phyloP scores from a whole-genome alignment of 106 monocot genomes.

The Ottelia alismoides region DNA sequence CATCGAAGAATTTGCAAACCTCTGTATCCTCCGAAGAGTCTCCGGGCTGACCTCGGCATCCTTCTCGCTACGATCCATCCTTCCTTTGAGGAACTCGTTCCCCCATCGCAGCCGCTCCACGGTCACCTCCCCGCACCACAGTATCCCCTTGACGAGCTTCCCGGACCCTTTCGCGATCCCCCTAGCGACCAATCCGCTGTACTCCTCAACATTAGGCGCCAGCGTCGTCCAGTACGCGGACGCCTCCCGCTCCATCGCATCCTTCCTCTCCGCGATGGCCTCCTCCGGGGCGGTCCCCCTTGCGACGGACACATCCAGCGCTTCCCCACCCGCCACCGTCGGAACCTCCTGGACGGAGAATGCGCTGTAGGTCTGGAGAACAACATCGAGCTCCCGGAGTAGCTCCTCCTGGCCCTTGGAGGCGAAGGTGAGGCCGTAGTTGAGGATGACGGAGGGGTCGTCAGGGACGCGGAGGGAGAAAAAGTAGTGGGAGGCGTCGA shows the following conservation, averaged over 20 bases:
- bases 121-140: conserved; percentile 82
- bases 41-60: conserved; percentile 44
- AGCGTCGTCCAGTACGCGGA: conserved; percentile 77
- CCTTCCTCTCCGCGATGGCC: conserved; percentile 22
- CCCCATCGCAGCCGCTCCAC: conserved; percentile 61
- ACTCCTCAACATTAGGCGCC: conserved; percentile 83
- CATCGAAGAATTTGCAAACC: too few relatives aligned
- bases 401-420: conserved; percentile 45
- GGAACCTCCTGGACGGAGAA: conserved; percentile 49
- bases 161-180: conserved; percentile 54
- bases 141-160: conserved; percentile 44
- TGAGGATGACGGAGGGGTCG: conserved; percentile 22
- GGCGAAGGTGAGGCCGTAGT: conserved; percentile 66
- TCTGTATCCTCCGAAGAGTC: conserved; percentile 49
- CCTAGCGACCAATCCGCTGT: conserved; percentile 36
- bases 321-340: conserved; percentile 13
- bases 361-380: conserved; percentile 30
- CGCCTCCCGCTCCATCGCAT: conserved; percentile 43
- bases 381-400: conserved; percentile 27
- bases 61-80: conserved; percentile 22
- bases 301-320: conserved; percentile 24
- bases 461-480: conserved; percentile 46
- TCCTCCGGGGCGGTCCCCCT: conserved; percentile 32
- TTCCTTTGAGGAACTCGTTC: conserved; percentile 41
- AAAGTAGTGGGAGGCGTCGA: conserved; percentile 75